phyloP scores from a whole-genome alignment of 306 rosid species.

The Casuarina cunninghamiana region DNA sequence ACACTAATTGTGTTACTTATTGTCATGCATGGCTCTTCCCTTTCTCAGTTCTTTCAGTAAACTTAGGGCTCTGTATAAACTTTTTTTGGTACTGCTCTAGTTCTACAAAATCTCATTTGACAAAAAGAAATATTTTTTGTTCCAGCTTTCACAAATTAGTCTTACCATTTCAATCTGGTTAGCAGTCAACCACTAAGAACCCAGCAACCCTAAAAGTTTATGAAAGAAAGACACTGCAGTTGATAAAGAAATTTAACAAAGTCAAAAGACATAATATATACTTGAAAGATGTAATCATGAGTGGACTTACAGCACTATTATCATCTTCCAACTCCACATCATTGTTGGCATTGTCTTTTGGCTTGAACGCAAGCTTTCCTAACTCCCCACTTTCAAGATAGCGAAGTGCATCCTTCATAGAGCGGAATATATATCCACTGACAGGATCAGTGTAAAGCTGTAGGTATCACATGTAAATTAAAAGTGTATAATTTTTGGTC shows the following conservation, averaged over 20 bases:
- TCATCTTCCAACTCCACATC: conserved; percentile 31
- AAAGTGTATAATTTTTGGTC: conserved; percentile 3
- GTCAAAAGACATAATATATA: conserved; percentile 10
- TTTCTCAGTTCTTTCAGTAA: background rate
- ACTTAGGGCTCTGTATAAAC: background rate
- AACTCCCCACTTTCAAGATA: conserved; percentile 54
- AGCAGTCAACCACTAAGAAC: background rate
- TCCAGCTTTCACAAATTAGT: background rate
- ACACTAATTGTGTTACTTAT: background rate
- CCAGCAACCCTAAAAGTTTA: background rate
- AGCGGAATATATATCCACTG: conserved; percentile 54
- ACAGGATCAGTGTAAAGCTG: conserved; percentile 72
- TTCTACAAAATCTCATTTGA: background rate
- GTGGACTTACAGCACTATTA: conserved; percentile 38
- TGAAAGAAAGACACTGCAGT: conserved; percentile 8
- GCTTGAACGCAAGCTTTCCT: conserved; percentile 36
- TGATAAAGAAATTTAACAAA: background rate
- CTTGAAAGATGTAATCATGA: conserved; percentile 10
- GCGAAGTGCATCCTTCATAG: conserved; percentile 49
- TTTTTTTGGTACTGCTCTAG: background rate
- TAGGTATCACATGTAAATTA: conserved; percentile 23
- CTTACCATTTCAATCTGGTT: background rate
- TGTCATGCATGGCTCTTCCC: background rate
- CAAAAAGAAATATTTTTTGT: background rate
- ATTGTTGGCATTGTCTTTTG: conserved; percentile 21